These are phyloP conservation scores for Lanzia echinophila DNA, from an alignment of 2,329 filamentous ascomycete species.

Conservation along the genomic window DNA sequence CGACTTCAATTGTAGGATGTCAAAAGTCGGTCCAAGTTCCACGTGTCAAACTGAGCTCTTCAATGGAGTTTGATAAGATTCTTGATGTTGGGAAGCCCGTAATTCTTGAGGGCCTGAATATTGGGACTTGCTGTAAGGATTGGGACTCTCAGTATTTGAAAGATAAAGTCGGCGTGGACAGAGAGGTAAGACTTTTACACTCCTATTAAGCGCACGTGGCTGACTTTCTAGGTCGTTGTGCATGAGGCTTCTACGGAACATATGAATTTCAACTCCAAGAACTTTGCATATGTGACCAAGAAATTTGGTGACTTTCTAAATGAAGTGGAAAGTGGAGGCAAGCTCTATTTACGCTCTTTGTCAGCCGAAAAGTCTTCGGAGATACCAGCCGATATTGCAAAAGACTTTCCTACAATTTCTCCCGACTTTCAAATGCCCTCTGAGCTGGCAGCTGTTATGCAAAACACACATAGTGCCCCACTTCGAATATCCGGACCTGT, in stretches of 20 bases:
- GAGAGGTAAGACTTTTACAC: constrained; percentile 42
- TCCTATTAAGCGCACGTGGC: constrained; percentile 6
- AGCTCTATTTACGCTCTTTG: constrained; percentile 72
- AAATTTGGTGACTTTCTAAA: constrained; percentile 61
- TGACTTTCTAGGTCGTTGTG: constrained; percentile 54
- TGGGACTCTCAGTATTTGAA: constrained; percentile 68
- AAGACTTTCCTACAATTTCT: constrained; percentile 66
- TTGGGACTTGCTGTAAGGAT: constrained; percentile 58
- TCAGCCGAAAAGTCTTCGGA: constrained; percentile 63
- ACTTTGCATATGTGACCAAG: constrained; percentile 69
- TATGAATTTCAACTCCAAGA: constrained; percentile 79
- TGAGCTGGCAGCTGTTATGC: constrained; percentile 49
- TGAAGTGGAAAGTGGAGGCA: constrained; percentile 50
- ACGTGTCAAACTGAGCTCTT: constrained; percentile 44
- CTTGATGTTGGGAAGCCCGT: constrained; percentile 52
- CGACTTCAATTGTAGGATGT: neutral
- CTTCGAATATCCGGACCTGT: constrained; percentile 73
- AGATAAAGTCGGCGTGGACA: constrained; percentile 51
- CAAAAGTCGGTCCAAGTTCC: constrained; percentile 36
- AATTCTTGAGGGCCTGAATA: constrained; percentile 56
- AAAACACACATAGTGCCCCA: constrained; percentile 70
- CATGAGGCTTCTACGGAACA: constrained; percentile 59
- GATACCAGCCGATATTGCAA: constrained; percentile 59
- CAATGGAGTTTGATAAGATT: constrained; percentile 53
- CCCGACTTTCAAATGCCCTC: constrained; percentile 63